Conservation (phyloP, 495 filamentous ascomycete genomes). For the Glarea lozoyensis region DNA sequence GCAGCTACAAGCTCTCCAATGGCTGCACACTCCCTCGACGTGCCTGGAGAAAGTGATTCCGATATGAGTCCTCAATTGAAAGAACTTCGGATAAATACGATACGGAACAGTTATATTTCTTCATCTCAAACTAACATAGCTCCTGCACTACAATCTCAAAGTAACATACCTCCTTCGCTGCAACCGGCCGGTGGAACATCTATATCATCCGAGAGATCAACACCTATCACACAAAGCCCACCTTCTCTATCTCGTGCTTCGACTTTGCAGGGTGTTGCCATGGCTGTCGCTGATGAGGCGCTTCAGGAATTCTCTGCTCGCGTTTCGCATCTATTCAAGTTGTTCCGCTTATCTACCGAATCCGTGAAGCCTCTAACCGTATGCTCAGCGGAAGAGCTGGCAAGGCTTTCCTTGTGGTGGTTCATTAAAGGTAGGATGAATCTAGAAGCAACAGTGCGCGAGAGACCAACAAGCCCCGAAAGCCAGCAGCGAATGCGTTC, state of each 20-base stretch:
- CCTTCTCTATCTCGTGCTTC: conserved; percentile 1
- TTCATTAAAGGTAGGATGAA: conserved; percentile 68
- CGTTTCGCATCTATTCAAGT: conserved; percentile 53
- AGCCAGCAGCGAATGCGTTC: conserved; percentile 30
- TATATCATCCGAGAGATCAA: background rate
- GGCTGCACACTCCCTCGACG: conserved; percentile 15
- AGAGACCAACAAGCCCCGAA: conserved; percentile 36
- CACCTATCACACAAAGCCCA: conserved; percentile 2
- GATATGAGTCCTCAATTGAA: conserved; percentile 8
- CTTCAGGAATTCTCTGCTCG: conserved; percentile 58
- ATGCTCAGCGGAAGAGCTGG: conserved; percentile 53
- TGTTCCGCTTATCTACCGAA: conserved; percentile 66
- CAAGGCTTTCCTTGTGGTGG: conserved; percentile 75
- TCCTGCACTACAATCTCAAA: background rate
- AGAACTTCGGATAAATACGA: conserved; percentile 14
- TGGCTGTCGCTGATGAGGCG: conserved; percentile 49
- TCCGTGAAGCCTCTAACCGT: conserved; percentile 51
- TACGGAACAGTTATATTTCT: conserved; percentile 10
- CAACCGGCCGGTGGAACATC: background rate
- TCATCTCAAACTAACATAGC: background rate
- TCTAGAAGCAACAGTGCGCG: conserved; percentile 61
- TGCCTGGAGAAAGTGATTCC: conserved; percentile 1
- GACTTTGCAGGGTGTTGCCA: conserved; percentile 12
- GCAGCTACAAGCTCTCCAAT: conserved; percentile 25
- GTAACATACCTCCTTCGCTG: background rate